Conservation (phyloP, 495 filamentous ascomycete genomes). For the Penicillium desertorum region DNA sequence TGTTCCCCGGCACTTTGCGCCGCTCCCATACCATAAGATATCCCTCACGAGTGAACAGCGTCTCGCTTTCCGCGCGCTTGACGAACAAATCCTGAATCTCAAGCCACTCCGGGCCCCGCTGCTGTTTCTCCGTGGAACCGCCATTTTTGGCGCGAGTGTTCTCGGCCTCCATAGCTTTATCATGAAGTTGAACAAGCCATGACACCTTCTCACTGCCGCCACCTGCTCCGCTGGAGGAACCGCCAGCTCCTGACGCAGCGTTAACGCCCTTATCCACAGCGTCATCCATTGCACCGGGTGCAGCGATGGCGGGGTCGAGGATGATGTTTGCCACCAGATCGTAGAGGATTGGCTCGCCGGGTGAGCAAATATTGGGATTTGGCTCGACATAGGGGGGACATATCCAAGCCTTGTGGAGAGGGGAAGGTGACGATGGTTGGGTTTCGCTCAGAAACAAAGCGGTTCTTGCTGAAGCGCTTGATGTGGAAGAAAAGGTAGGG, state of each 20-base stretch:
- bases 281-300: slow-evolving; percentile 71
- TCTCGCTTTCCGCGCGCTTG: slow-evolving; percentile 78
- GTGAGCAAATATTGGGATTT: slow-evolving; percentile 57
- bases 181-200: slow-evolving; percentile 58
- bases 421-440: slow-evolving; percentile 98
- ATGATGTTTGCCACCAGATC: slow-evolving; percentile 97
- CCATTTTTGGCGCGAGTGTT: slow-evolving; percentile 34
- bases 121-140: slow-evolving; percentile 31
- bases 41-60: slow-evolving; percentile 86
- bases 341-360: slow-evolving; percentile 87
- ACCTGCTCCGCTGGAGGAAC: slow-evolving; percentile 42
- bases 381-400: slow-evolving; percentile 87
- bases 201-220: slow-evolving; percentile 52
- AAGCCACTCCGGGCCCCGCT: slow-evolving; percentile 70
- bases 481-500: slow-evolving; percentile 93
- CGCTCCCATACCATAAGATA: slow-evolving; percentile 98
- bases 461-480: slow-evolving; percentile 94
- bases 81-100: slow-evolving; percentile 94
- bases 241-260: slow-evolving; percentile 62
- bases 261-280: slow-evolving; percentile 82
- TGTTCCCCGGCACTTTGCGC: slow-evolving; percentile 56
- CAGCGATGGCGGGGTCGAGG: slow-evolving; percentile 65
- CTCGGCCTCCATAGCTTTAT: slow-evolving; percentile 48
- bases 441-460: slow-evolving; percentile 93
- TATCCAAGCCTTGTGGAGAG: slow-evolving; percentile 71